These are phyloP conservation scores for Linnemannia hyalina DNA, from an alignment of 192 early-diverging fungal species.

Conservation along the genomic window DNA sequence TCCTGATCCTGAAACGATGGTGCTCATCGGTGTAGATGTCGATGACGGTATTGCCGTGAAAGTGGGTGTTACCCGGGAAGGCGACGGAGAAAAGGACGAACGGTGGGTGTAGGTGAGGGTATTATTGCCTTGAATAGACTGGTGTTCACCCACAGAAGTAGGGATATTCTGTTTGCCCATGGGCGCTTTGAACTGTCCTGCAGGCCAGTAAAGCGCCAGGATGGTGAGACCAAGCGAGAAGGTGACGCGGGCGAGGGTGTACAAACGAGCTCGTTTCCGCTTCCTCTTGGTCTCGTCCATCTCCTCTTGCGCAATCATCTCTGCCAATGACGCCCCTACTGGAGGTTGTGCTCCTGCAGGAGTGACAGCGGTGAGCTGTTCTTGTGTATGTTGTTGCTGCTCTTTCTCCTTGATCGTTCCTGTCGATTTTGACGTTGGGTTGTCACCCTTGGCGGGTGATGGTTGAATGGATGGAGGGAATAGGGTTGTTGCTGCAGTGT, in stretches of 20 bases:
- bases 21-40: neutral
- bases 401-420: neutral
- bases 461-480: neutral
- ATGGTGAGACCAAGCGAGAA: conserved; percentile 23
- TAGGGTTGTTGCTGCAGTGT: neutral
- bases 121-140: neutral
- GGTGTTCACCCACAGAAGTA: neutral
- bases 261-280: neutral
- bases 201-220: conserved; percentile 49
- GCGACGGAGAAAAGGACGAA: neutral
- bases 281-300: neutral
- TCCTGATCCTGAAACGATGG: neutral
- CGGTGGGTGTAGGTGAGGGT: neutral
- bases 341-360: neutral
- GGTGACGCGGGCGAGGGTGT: conserved; percentile 15
- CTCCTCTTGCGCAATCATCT: neutral
- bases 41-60: neutral
- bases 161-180: neutral
- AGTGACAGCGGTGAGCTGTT: neutral
- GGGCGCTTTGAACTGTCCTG: conserved; percentile 16
- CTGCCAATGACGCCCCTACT: neutral
- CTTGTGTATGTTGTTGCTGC: neutral
- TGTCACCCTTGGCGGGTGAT: neutral
- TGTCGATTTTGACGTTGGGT: neutral
- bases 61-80: neutral